Base-by-base conservation (phyloP, 352 stramenopile genomes). In the Globisporangium ultimum region DNA sequence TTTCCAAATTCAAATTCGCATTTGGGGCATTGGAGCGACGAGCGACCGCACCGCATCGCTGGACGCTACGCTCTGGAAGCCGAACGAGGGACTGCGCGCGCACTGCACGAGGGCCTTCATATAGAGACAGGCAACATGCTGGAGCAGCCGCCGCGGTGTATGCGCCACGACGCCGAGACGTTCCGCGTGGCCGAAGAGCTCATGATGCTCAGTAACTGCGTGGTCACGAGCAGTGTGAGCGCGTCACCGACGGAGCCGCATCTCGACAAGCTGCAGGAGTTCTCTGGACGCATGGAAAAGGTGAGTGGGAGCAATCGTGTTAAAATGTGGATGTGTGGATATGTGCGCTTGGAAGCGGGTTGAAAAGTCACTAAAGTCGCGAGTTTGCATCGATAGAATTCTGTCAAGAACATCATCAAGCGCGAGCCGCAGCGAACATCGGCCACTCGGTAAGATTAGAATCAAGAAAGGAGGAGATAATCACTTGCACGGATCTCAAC, bases 161-260 rank as follows among this genome's bases (percentile, higher is more conserved):
- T 69, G 42, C 55, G 61, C 18, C 76, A 87, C 57, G 78, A 91
- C 53, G 77, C 71, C 17, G 81, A 91, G 60, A 91, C 78, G 18
- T 89, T 91, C 61, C 77, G 78, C 40, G 81, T 91, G 48, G 81
- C 81, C 1, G 70, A 88, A 51, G 81, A 91, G 69, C 78, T 91
- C 57, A 89, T 91, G 63, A 71, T 88, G 67, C 69, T 91, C 20
- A 91, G 81, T 62, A 71, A 54, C 46, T 77, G 65, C 28, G 48
- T 40, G 11, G 58, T 63, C 24, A 53, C 49, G 18, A 55, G 40
- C 15, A 20, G 40, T 14, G 58, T 63, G 14, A 41, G 17, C 14
- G 6, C 40, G 40, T 45, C 40, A 10, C 40, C 40, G 40, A 45
- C 40, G 8, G 40, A 18, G 40, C 40, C 21, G 20, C 32, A 42